phyloP scores from a whole-genome alignment of 208 protist genomes.

The Crithidia bombi region DNA sequence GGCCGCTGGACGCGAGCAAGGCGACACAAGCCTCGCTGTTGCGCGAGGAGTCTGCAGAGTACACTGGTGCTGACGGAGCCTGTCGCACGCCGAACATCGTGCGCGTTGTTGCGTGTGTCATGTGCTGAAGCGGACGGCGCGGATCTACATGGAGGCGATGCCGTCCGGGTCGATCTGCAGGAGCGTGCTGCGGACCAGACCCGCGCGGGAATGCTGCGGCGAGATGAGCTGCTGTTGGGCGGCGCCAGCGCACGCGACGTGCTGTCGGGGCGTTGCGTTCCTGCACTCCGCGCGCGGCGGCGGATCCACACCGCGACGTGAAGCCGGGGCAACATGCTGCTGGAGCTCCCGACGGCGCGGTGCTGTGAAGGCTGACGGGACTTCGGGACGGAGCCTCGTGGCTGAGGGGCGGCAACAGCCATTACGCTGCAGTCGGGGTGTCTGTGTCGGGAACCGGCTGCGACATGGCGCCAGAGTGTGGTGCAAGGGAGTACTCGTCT shows the following conservation, averaged over 20 bases:
- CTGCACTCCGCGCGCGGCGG: slow-evolving; percentile 62
- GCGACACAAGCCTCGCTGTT: slow-evolving; percentile 31
- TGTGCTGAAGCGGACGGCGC: slow-evolving; percentile 43
- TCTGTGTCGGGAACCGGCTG: slow-evolving; percentile 71
- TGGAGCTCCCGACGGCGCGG: slow-evolving; percentile 66
- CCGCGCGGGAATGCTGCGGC: slow-evolving; percentile 37
- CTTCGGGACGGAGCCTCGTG: slow-evolving; percentile 75
- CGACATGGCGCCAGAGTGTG: slow-evolving; percentile 79
- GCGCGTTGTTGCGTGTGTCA: slow-evolving; percentile 67
- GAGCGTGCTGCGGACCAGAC: slow-evolving; percentile 50
- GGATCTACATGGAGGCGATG: slow-evolving; percentile 83
- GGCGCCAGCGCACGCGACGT: slow-evolving; percentile 55
- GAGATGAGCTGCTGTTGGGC: slow-evolving; percentile 50
- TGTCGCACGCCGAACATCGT: slow-evolving; percentile 78
- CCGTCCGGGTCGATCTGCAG: slow-evolving; percentile 64
- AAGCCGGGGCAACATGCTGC: slow-evolving; percentile 89
- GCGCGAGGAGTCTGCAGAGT: slow-evolving; percentile 61
- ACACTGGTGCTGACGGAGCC: slow-evolving; percentile 63
- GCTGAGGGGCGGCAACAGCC: slow-evolving; percentile 40
- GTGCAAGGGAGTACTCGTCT: slow-evolving; percentile 54
- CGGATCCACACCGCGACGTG: slow-evolving; percentile 86
- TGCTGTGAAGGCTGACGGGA: slow-evolving; percentile 70
- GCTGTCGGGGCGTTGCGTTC: slow-evolving; percentile 53
- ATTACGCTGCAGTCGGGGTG: slow-evolving; percentile 34
- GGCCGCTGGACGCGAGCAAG: slow-evolving; percentile 43